A percentile compares a stretch with the other conserved stretches of the same genome.
These are phyloP conservation scores for Pleurotus giganteus DNA, from an alignment of 768 basidiomycete species.

Conservation along the genomic window DNA sequence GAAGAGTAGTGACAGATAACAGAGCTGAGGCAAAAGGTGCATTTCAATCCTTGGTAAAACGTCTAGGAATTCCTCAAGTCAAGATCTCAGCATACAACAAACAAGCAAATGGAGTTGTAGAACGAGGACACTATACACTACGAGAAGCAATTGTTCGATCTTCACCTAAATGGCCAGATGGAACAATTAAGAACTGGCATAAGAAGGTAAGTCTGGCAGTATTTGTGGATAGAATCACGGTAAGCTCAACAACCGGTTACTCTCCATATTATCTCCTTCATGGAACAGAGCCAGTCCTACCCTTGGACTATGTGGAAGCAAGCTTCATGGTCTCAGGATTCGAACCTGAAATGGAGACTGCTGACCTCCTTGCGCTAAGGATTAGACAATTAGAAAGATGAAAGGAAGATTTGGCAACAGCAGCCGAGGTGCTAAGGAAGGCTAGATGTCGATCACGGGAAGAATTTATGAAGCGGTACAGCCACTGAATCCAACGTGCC, in stretches of 20 bases:
- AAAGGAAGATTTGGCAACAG: conserved; percentile 16
- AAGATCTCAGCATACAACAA: conserved; percentile 31
- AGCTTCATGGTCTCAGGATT: conserved; percentile 26
- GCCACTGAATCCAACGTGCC: not conserved
- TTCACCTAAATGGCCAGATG: not conserved
- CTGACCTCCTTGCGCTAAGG: conserved; percentile 19
- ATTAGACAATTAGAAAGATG: conserved; percentile 23
- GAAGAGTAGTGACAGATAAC: conserved; percentile 27
- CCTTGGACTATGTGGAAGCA: conserved; percentile 28
- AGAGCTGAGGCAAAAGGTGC: conserved; percentile 22
- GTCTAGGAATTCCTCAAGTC: conserved; percentile 23
- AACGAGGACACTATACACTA: conserved; percentile 28
- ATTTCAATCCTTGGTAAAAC: conserved; percentile 10
- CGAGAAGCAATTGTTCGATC: conserved; percentile 25
- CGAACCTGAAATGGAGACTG: conserved; percentile 7
- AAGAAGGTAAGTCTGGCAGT: conserved; percentile 6
- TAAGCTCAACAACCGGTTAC: conserved; percentile 17
- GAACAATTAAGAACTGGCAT: not conserved
- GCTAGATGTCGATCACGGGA: conserved; percentile 18
- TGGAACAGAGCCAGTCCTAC: conserved; percentile 27
- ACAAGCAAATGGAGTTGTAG: too few species aligned
- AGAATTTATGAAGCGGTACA: conserved; percentile 19
- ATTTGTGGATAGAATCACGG: conserved; percentile 19
- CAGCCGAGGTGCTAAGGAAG: conserved; percentile 15
- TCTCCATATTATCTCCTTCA: conserved; percentile 21